Conservation (phyloP, 2,329 filamentous ascomycete species). For the Byssochlamys sp. region DNA sequence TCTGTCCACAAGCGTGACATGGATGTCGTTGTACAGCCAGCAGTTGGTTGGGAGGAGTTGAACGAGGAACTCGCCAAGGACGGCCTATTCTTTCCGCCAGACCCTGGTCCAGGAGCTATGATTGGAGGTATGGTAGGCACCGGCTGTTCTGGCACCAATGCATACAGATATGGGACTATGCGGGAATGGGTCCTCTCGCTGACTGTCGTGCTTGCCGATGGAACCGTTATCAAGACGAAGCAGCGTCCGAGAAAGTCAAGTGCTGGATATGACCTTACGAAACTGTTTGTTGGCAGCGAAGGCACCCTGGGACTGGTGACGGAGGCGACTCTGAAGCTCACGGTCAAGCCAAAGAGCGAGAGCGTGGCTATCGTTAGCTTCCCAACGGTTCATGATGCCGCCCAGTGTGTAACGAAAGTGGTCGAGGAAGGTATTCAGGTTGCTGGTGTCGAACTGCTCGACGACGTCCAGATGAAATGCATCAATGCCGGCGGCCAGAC, state of each 20-base stretch:
- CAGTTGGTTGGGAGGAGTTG: conserved; percentile 74
- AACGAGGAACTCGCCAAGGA: conserved; percentile 66
- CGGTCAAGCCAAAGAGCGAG: conserved; percentile 66
- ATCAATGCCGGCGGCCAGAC: conserved; percentile 48
- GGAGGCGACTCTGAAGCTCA: conserved; percentile 79
- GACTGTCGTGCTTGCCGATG: conserved; percentile 82
- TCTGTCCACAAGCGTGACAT: conserved; percentile 66
- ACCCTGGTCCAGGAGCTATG: conserved; percentile 82
- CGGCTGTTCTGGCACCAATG: conserved; percentile 63
- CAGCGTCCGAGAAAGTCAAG: conserved; percentile 82
- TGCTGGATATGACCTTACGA: conserved; percentile 84
- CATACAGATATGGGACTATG: conserved; percentile 90
- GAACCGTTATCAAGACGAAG: conserved; percentile 78
- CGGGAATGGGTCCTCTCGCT: conserved; percentile 82
- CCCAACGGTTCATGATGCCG: conserved; percentile 56
- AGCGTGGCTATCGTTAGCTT: conserved; percentile 71
- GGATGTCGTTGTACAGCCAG: conserved; percentile 68
- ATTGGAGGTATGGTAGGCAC: conserved; percentile 63
- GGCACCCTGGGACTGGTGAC: conserved; percentile 85
- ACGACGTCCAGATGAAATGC: conserved; percentile 77
- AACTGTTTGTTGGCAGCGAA: conserved; percentile 81
- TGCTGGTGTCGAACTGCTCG: conserved; percentile 83
- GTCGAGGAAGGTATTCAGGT: conserved; percentile 74
- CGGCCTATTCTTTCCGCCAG: conserved; percentile 82
- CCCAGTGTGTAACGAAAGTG: conserved; percentile 68